A percentile compares a stretch with the other conserved stretches of the same genome.
phyloP scores from a whole-genome alignment of 306 rosid genomes.

The Vigna mungo region DNA sequence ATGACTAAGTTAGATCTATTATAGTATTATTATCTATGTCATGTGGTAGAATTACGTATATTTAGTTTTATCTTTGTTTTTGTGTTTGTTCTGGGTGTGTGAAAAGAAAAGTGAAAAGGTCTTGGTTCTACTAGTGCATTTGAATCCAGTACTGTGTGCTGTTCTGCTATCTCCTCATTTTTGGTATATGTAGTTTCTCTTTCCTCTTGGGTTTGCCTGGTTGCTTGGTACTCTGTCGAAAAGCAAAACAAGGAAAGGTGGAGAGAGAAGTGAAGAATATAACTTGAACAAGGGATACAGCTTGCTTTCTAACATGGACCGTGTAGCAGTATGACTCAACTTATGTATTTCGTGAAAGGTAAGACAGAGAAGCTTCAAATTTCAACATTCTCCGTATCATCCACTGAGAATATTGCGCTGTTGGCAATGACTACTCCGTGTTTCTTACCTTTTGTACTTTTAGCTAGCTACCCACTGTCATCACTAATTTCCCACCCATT shows the following conservation, averaged over 20 bases:
- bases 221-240: conserved; percentile 8
- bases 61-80: neutral
- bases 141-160: conserved; percentile 32
- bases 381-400: conserved; percentile 12
- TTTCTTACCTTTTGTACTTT: conserved; percentile 28
- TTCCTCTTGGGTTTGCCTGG: neutral
- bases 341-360: conserved; percentile 41
- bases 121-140: conserved; percentile 4
- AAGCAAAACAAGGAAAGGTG: conserved; percentile 4
- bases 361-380: conserved; percentile 35
- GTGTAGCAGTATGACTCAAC: neutral
- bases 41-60: neutral
- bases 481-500: conserved; percentile 3
- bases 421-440: conserved; percentile 22
- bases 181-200: neutral
- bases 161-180: neutral
- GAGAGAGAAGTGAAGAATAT: conserved; percentile 39
- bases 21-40: neutral
- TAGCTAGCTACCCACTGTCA: neutral
- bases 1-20: conserved; percentile 42
- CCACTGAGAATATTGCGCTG: conserved; percentile 12
- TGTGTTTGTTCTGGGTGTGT: conserved; percentile 17
- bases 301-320: conserved; percentile 41
- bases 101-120: conserved; percentile 38
- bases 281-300: conserved; percentile 32